These are phyloP conservation scores for Trichomonas vaginalis DNA, from an alignment of 208 protist genomes.

Conservation along the genomic window DNA sequence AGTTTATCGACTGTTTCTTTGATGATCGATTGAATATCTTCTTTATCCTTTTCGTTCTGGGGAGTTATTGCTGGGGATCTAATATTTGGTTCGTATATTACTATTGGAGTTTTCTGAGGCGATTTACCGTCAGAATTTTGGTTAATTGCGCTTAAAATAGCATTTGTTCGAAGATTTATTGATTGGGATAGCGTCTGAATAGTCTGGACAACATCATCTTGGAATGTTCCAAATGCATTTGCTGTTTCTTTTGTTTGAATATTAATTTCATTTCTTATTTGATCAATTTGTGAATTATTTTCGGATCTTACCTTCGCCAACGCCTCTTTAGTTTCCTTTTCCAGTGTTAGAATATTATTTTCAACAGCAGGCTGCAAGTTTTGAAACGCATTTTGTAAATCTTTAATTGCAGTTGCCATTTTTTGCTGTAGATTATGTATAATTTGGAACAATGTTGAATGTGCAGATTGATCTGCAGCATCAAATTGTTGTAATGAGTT, in stretches of 20 bases:
- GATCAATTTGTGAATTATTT: background rate
- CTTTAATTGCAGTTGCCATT: background rate
- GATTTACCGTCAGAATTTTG: background rate
- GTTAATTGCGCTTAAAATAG: background rate
- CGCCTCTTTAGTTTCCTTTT: background rate
- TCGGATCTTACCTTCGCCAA: background rate
- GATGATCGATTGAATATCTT: background rate
- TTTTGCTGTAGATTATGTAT: background rate
- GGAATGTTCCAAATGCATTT: background rate
- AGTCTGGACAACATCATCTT: background rate
- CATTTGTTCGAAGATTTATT: background rate
- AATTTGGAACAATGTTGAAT: background rate
- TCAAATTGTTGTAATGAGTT: background rate
- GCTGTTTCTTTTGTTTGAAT: background rate
- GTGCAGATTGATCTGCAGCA: background rate
- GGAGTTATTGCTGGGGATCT: no score
- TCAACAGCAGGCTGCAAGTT: background rate
- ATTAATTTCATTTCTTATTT: background rate
- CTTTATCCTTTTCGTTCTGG: background rate
- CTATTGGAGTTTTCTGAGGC: no score
- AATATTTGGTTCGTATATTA: background rate
- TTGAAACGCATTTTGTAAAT: background rate
- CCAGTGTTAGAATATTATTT: background rate
- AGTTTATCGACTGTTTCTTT: background rate
- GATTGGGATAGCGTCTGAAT: background rate